These are phyloP conservation scores for Globisporangium camurandrum DNA, from an alignment of 352 stramenopile species.

Conservation along the genomic window DNA sequence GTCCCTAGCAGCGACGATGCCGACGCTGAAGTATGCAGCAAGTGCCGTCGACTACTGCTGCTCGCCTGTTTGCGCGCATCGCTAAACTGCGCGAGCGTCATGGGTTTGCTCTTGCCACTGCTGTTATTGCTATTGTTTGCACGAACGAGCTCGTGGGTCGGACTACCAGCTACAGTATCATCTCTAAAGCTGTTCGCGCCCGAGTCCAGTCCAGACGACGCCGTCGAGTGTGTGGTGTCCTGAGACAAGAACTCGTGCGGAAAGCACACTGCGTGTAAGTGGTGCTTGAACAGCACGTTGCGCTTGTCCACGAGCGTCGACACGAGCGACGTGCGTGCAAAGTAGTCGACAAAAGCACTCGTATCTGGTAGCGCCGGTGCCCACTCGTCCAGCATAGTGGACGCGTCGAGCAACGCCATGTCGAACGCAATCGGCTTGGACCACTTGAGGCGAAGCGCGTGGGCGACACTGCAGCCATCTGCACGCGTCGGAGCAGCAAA, in stretches of 20 bases:
- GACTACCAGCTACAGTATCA: too few relatives aligned
- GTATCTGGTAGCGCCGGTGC: slow-evolving; percentile 36
- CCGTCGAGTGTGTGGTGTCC: too few relatives aligned
- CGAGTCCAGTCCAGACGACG: too few relatives aligned
- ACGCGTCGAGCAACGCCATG: slow-evolving; percentile 21
- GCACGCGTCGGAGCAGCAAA: slow-evolving; percentile 13
- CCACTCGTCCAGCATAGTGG: slow-evolving; percentile 23
- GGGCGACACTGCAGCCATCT: slow-evolving; percentile 3
- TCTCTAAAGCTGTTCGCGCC: too few relatives aligned
- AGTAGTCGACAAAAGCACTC: slow-evolving; percentile 23
- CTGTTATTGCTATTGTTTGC: background rate
- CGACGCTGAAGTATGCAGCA: slow-evolving; percentile 12
- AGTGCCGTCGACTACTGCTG: slow-evolving; percentile 8
- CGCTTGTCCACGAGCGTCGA: slow-evolving; percentile 25
- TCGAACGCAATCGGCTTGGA: slow-evolving; percentile 32
- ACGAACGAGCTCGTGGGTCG: background rate
- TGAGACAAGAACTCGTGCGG: slow-evolving; percentile 25
- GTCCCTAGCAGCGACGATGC: background rate
- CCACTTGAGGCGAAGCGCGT: slow-evolving; percentile 27
- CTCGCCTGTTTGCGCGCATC: slow-evolving; percentile 21
- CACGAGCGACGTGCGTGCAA: slow-evolving; percentile 13
- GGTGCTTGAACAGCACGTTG: slow-evolving; percentile 25
- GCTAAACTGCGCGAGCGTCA: slow-evolving; percentile 30
- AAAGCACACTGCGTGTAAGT: slow-evolving; percentile 21
- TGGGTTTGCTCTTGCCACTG: slow-evolving; percentile 11